Conservation (phyloP, 768 basidiomycete genomes). For the Pleurotus salmoneostramineus region DNA sequence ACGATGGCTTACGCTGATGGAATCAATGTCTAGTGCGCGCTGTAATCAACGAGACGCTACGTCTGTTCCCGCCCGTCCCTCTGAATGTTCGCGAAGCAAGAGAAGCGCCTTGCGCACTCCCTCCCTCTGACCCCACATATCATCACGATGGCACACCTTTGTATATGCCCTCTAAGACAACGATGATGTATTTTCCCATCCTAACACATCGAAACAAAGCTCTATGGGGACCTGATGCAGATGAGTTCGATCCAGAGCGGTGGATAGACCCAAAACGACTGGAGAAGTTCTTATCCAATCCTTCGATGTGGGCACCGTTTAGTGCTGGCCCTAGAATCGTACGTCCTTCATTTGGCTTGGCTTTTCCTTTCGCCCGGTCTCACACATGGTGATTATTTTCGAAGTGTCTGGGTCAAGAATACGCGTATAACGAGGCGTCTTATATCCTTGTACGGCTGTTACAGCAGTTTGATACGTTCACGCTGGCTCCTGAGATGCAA, state of each 20-base stretch:
- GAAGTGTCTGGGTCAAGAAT: slow-evolving; percentile 75
- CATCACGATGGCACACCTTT: slow-evolving; percentile 31
- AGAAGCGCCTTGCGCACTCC: slow-evolving; percentile 42
- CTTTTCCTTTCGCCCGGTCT: not conserved
- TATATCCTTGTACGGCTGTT: slow-evolving; percentile 67
- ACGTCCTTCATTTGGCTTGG: slow-evolving; percentile 14
- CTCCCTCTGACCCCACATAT: slow-evolving; percentile 48
- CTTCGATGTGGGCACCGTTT: slow-evolving; percentile 72
- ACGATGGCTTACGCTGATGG: not conserved
- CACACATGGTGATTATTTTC: not conserved
- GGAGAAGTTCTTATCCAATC: slow-evolving; percentile 47
- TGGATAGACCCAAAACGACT: slow-evolving; percentile 65
- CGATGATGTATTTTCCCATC: slow-evolving; percentile 56
- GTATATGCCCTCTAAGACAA: slow-evolving; percentile 56
- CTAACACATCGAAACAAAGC: slow-evolving; percentile 63
- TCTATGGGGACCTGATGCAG: slow-evolving; percentile 74
- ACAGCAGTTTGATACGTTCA: slow-evolving; percentile 59
- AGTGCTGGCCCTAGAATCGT: slow-evolving; percentile 65
- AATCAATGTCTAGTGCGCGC: slow-evolving; percentile 56
- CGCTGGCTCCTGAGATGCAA: slow-evolving; percentile 57
- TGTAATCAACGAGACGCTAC: slow-evolving; percentile 74
- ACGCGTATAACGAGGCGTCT: slow-evolving; percentile 74
- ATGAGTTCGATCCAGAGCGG: slow-evolving; percentile 74
- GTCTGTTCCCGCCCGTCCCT: slow-evolving; percentile 78
- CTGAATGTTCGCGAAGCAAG: slow-evolving; percentile 64